Base-by-base conservation (phyloP, 441 rosid species). In the Bocquillonia castaneifolia region DNA sequence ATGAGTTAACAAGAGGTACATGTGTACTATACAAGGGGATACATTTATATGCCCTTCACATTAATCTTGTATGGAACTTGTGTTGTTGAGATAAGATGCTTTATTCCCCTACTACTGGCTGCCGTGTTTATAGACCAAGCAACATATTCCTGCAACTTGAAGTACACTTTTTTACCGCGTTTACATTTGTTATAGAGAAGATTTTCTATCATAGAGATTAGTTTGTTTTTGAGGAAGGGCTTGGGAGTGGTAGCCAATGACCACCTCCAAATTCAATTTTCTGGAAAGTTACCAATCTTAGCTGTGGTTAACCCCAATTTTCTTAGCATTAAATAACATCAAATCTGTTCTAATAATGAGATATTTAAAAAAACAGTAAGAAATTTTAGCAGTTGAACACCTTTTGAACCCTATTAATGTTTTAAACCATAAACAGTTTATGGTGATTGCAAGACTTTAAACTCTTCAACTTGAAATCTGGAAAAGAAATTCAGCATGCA, bases 111-210 rank as follows among this genome's bases (percentile, higher is more conserved):
- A 15, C 22, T 51, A 45, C 39, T n/a, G n/a, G n/a, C 39, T 60
- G 29, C 50, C 50, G 34, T 39, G 45, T 56, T 48, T n/a, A 44
- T 42, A 42, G 65, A 37, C 39, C 59, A 34, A 48, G 36, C 63
- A 71, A 54, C 48, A 52, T 22, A 62, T 53, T 52, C 53, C 53
- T 39, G 54, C 54, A 17, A 55, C 32, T 45, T 57, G 57, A 59
- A 12, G 31, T n/a, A n/a, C n/a, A n/a, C n/a, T n/a, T n/a, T n/a
- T n/a, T n/a, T n/a, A n/a, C n/a, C n/a, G n/a, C n/a, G n/a, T n/a
- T n/a, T n/a, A n/a, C n/a, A n/a, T n/a, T n/a, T n/a, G n/a, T 25
- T 7, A 18, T 17, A 51, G 22, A 50, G 23, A 40, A 22, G 26
- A 12, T 14, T 70, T 40, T 61, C 5, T 20, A 6, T 37, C 31